Evolutionary conservation across 148 eudicot genomes (phyloP).

Genomic region (Camellia lanceoleosa): DNA sequence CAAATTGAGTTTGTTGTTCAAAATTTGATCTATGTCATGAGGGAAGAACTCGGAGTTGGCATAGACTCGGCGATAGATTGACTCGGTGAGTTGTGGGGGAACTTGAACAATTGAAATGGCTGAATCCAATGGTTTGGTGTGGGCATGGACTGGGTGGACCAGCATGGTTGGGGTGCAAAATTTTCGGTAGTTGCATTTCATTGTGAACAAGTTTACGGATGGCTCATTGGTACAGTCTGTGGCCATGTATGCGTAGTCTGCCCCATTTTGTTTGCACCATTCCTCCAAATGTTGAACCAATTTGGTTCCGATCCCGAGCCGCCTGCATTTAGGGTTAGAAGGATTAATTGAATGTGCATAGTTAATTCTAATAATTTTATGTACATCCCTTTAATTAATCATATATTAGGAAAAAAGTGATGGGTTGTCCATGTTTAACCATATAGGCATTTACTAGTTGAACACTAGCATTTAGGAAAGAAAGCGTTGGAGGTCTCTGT

Average conservation of each 20-base stretch:
- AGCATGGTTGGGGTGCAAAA: constrained; percentile 57
- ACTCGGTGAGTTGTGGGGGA: constrained; percentile 37
- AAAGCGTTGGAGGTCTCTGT: not conserved
- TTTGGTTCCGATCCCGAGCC: constrained; percentile 60
- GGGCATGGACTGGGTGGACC: constrained; percentile 82
- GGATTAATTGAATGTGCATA: not conserved
- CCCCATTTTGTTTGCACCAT: constrained; percentile 68
- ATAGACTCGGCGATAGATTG: constrained; percentile 46
- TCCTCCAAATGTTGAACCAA: constrained; percentile 53
- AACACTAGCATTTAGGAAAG: not conserved
- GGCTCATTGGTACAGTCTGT: constrained; percentile 70
- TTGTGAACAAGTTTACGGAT: constrained; percentile 74
- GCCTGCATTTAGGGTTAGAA: constrained; percentile 30
- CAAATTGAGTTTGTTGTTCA: constrained; percentile 52
- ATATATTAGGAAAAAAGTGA: too few species aligned
- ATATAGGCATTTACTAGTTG: not conserved
- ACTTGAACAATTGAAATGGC: constrained; percentile 35
- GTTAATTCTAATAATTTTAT: too few species aligned
- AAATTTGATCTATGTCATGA: constrained; percentile 47
- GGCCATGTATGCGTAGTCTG: constrained; percentile 77
- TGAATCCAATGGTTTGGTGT: constrained; percentile 48
- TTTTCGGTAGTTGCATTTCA: constrained; percentile 49
- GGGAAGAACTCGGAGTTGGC: constrained; percentile 61
- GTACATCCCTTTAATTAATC: too few species aligned
- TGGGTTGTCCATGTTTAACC: too few species aligned